Evolutionary conservation across 169 alveolate species (phyloP).

Genomic region (Perkinsus marinus): DNA sequence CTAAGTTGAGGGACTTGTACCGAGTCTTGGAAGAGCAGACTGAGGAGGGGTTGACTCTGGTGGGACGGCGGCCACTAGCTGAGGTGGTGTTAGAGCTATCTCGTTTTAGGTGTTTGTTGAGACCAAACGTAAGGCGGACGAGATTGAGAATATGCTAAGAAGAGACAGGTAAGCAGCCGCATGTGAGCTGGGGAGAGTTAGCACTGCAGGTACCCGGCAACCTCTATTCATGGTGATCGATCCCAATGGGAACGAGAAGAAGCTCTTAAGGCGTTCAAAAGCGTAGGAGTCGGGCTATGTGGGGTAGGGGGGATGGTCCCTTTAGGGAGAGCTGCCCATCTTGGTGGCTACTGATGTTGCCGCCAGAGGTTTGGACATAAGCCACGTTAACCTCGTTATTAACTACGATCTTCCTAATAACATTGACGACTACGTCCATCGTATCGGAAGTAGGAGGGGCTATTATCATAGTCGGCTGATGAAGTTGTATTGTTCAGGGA

Average conservation of each 20-base stretch:
- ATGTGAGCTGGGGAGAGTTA: not conserved
- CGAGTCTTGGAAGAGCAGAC: not conserved
- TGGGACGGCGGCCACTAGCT: not conserved
- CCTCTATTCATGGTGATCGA: constrained; percentile 85
- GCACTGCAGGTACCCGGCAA: constrained; percentile 62
- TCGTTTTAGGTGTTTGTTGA: constrained; percentile 51
- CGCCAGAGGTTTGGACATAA: constrained; percentile 94
- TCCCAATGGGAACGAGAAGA: constrained; percentile 80
- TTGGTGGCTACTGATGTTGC: constrained; percentile 99
- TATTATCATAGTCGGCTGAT: not conserved
- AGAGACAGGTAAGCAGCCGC: not conserved
- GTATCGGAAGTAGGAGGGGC: constrained; percentile 69
- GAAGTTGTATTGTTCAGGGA: constrained; percentile 5
- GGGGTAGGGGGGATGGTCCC: not conserved
- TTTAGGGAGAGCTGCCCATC: constrained; percentile 46
- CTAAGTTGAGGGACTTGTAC: not conserved
- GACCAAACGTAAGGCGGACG: constrained; percentile 69
- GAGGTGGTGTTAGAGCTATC: too few species aligned
- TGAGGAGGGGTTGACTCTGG: not conserved
- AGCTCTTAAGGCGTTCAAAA: constrained; percentile 47
- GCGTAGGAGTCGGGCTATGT: not conserved
- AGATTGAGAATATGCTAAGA: constrained; percentile 36
- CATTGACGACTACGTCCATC: constrained; percentile 84
- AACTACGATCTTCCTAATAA: constrained; percentile 89
- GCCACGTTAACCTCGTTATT: constrained; percentile 83